These are phyloP conservation scores for Yamadazyma sp. DNA, from an alignment of 805 yeast species.

Conservation along the genomic window DNA sequence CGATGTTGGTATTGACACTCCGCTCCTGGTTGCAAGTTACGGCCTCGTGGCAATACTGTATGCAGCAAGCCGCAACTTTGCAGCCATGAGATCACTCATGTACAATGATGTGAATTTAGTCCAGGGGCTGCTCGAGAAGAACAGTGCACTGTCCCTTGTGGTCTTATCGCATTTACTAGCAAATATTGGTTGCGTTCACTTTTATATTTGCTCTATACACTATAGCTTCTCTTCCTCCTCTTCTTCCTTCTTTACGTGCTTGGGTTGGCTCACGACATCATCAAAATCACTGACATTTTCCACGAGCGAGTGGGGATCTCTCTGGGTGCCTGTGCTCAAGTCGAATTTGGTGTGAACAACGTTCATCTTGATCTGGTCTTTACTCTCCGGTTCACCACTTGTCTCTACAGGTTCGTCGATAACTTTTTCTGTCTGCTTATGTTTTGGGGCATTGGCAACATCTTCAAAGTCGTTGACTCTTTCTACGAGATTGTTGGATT, in stretches of 20 bases:
- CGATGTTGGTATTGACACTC: too few species aligned
- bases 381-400: conserved; percentile 4
- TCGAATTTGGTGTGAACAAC: conserved; percentile 8
- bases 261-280: conserved; percentile 14
- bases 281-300: conserved; percentile 10
- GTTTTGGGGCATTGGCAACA: conserved; percentile 15
- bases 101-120: too few species aligned
- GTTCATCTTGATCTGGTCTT: conserved; percentile 8
- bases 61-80: conserved; percentile 3
- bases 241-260: conserved; percentile 6
- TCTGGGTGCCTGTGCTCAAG: conserved; percentile 6
- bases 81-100: neutral
- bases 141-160: too few species aligned
- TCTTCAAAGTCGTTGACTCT: conserved; percentile 9
- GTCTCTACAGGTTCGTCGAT: conserved; percentile 8
- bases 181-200: too few species aligned
- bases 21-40: neutral
- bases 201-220: neutral
- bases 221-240: neutral
- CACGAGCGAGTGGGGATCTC: conserved; percentile 10
- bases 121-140: too few species aligned
- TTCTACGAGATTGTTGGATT: conserved; percentile 8
- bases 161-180: too few species aligned
- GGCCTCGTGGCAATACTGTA: too few species aligned
- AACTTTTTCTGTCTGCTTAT: conserved; percentile 1